Percentiles rank a stretch among this genome's conserved stretches.
phyloP scores from a whole-genome alignment of 78 protist genomes.

The Chrysochromulina parva region DNA sequence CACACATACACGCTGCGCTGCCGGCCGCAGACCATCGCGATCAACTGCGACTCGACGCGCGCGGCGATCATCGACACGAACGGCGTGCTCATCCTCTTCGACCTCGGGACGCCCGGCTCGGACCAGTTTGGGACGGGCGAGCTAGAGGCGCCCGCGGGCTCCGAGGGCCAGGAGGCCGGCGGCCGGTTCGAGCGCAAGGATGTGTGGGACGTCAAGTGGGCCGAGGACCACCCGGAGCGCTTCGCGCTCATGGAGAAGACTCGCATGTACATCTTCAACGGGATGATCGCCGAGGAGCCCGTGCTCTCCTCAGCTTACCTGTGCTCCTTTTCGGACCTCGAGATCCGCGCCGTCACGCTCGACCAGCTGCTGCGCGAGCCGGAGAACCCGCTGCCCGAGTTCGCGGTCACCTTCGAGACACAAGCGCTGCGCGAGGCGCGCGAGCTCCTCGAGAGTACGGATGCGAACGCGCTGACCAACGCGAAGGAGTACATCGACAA shows the following conservation, averaged over 20 bases:
- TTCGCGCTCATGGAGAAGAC: slow-evolving; percentile 83
- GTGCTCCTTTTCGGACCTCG: slow-evolving; percentile 67
- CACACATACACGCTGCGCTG: background rate
- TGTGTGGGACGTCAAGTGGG: slow-evolving; percentile 71
- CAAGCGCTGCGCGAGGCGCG: slow-evolving; percentile 1
- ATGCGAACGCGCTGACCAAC: slow-evolving; percentile 42
- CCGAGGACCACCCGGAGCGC: slow-evolving; percentile 73
- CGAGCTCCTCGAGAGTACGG: slow-evolving; percentile 7
- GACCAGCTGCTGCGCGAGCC: slow-evolving; percentile 72
- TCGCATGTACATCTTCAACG: slow-evolving; percentile 69
- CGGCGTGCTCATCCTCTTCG: slow-evolving; percentile 53
- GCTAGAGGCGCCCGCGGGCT: background rate
- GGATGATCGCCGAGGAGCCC: slow-evolving; percentile 67
- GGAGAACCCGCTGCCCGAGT: background rate
- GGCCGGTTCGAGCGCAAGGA: slow-evolving; percentile 48
- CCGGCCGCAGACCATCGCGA: slow-evolving; percentile 50
- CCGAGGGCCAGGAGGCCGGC: background rate
- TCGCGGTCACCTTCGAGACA: background rate
- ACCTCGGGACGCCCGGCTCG: background rate
- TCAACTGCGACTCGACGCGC: slow-evolving; percentile 67
- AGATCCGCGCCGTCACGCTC: slow-evolving; percentile 51
- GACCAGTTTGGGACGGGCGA: background rate
- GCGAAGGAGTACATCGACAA: slow-evolving; percentile 62
- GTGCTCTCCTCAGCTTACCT: slow-evolving; percentile 44
- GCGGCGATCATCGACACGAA: slow-evolving; percentile 66